Evolutionary conservation across 2,329 filamentous ascomycete genomes (phyloP).

Genomic region (Xylariomycetidae sp.): DNA sequence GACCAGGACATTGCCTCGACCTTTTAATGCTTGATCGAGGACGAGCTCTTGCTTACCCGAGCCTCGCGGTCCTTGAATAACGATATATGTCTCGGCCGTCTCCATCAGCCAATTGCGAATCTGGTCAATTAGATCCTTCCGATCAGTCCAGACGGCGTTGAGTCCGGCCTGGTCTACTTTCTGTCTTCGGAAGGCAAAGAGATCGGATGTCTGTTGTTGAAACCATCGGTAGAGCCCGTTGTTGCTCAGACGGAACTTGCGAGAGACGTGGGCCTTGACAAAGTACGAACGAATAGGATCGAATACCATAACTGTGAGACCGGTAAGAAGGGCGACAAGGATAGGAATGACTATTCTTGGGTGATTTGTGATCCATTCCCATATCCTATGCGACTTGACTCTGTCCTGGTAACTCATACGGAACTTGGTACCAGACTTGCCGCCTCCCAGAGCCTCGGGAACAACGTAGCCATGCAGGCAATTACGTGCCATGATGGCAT

Average conservation of each 20-base stretch:
- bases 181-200: slow-evolving; percentile 54
- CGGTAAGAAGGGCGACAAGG: slow-evolving; percentile 74
- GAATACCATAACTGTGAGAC: slow-evolving; percentile 81
- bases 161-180: slow-evolving; percentile 64
- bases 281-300: slow-evolving; percentile 94
- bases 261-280: slow-evolving; percentile 81
- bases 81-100: slow-evolving; percentile 85
- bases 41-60: slow-evolving; percentile 89
- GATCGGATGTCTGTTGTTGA: slow-evolving; percentile 64
- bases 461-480: slow-evolving; percentile 85
- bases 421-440: slow-evolving; percentile 69
- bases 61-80: slow-evolving; percentile 86
- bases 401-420: slow-evolving; percentile 80
- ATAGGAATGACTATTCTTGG: slow-evolving; percentile 83
- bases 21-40: slow-evolving; percentile 74
- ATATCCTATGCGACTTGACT: slow-evolving; percentile 71
- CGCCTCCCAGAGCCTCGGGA: slow-evolving; percentile 64
- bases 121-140: slow-evolving; percentile 75
- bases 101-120: slow-evolving; percentile 84
- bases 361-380: slow-evolving; percentile 83
- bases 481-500: slow-evolving; percentile 84
- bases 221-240: slow-evolving; percentile 77
- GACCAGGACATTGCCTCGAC: slow-evolving; percentile 71
- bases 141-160: slow-evolving; percentile 81
- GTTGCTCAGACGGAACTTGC: slow-evolving; percentile 68